Evolutionary conservation across 106 monocot species (phyloP), one percentile per base, ranked within the genome.

Genomic region (Narthecium ossifragum): DNA sequence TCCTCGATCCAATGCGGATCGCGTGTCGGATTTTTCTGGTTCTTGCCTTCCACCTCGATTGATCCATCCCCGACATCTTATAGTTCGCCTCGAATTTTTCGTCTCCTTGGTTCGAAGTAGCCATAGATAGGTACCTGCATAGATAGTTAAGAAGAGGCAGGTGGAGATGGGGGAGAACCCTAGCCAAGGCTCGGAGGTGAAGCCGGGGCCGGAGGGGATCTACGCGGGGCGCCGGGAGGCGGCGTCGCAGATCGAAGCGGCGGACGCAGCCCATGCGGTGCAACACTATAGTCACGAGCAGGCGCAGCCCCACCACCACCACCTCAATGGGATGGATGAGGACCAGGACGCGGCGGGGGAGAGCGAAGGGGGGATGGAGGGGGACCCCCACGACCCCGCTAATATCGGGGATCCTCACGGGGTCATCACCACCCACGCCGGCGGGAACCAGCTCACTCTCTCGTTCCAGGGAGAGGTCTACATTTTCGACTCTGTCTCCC

Each of bases 401-500:
- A 21, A 52, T 13, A 2, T 52, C 6, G 57, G 34, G 8, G 34
- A 49, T 24, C 5, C 36, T 2, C 20, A 49, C 20, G 49, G 18
- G 21, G 22, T 57, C 34, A 57, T 57, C 18, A 1, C 36, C 34
- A 32, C 57, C 0, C 57, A 32, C 1, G n/a, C 22, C 21, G 72
- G 65, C 5, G 59, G 75, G 37, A 86, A 86, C 40, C 93, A 88
- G 66, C 79, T 93, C 33, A 93, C 93, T 2, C 84, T 93, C 28
- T 93, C 93, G 31, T 93, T 93, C 65, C 93, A 93, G 66, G 85
- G 88, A 20, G 88, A 93, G 64, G 93, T 88, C 57, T 93, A 85
- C 28, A 88, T 93, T 2, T 93, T 93, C 58, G 93, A 93, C 55
- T 85, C 85, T 11, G 88, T 93, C 45, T 93, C 93, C 13, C 93